These are phyloP conservation scores for Tricholoma matsutake DNA, from an alignment of 768 basidiomycete species.

Conservation along the genomic window DNA sequence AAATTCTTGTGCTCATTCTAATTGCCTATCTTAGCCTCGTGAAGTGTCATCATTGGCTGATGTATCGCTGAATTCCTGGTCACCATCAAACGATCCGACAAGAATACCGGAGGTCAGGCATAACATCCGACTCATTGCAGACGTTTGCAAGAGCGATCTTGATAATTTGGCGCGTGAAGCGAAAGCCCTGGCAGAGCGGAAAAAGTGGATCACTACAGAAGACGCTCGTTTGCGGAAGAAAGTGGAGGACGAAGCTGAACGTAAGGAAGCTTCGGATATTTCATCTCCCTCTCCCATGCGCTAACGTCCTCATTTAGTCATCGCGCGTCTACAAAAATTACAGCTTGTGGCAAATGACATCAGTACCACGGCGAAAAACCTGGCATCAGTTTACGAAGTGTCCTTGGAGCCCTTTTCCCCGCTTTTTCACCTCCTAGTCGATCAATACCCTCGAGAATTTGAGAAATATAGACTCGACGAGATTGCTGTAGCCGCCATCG, in stretches of 20 bases:
- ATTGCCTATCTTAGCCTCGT: constrained; percentile 51
- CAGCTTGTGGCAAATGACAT: constrained; percentile 76
- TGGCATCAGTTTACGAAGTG: constrained; percentile 63
- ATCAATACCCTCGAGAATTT: constrained; percentile 71
- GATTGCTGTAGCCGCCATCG: constrained; percentile 88
- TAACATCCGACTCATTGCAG: constrained; percentile 85
- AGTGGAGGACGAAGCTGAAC: constrained; percentile 72
- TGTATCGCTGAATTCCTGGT: constrained; percentile 74
- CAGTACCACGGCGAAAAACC: constrained; percentile 57
- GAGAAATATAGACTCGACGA: constrained; percentile 82
- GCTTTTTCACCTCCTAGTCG: constrained; percentile 67
- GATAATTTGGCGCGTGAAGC: constrained; percentile 91
- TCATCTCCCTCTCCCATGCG: neutral
- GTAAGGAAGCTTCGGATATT: constrained; percentile 40
- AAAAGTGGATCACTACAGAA: constrained; percentile 69
- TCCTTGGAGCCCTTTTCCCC: constrained; percentile 73
- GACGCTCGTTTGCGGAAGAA: constrained; percentile 65
- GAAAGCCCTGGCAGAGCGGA: constrained; percentile 74
- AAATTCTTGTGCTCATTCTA: neutral
- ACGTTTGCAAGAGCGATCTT: constrained; percentile 79
- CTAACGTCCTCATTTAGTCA: constrained; percentile 46
- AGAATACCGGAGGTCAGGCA: constrained; percentile 97
- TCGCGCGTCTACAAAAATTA: constrained; percentile 73
- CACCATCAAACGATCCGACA: constrained; percentile 80
- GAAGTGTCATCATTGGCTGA: constrained; percentile 86